Evolutionary conservation across 805 yeast genomes (phyloP).

Genomic region (Isabelozyma rhagii): DNA sequence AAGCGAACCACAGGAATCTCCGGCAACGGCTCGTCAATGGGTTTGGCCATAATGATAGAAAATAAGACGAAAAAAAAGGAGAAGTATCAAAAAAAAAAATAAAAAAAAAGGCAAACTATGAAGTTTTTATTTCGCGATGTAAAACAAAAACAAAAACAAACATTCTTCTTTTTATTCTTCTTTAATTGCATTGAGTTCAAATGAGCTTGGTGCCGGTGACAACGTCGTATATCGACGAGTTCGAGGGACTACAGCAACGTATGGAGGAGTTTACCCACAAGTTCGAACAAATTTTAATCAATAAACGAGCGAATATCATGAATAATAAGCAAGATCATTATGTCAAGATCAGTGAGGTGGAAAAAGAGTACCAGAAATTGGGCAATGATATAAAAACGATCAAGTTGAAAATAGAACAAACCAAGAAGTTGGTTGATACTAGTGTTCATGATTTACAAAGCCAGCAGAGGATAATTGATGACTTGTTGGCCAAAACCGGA

Average conservation of each 20-base stretch:
- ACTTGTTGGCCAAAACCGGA: conserved; percentile 31
- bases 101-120: not conserved
- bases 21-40: not conserved
- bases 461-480: conserved; percentile 33
- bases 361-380: conserved; percentile 11
- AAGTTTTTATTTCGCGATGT: not conserved
- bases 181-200: too few species aligned
- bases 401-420: conserved; percentile 20
- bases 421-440: conserved; percentile 22
- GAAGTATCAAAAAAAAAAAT: not conserved
- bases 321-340: conserved; percentile 31
- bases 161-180: not conserved
- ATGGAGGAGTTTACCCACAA: conserved; percentile 34
- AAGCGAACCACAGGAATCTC: conserved; percentile 34
- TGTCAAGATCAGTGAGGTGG: conserved; percentile 25
- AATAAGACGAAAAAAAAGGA: not conserved
- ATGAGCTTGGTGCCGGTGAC: not conserved
- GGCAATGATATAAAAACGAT: conserved; percentile 24
- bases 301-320: conserved; percentile 29
- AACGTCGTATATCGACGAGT: conserved; percentile 20
- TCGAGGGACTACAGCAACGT: conserved; percentile 31
- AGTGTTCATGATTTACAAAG: conserved; percentile 20
- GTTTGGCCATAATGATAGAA: not conserved
- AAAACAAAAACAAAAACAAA: not conserved
- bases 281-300: conserved; percentile 32